Evolutionary conservation across 208 protist genomes (phyloP).

Genomic region (Crithidia expoeki): DNA sequence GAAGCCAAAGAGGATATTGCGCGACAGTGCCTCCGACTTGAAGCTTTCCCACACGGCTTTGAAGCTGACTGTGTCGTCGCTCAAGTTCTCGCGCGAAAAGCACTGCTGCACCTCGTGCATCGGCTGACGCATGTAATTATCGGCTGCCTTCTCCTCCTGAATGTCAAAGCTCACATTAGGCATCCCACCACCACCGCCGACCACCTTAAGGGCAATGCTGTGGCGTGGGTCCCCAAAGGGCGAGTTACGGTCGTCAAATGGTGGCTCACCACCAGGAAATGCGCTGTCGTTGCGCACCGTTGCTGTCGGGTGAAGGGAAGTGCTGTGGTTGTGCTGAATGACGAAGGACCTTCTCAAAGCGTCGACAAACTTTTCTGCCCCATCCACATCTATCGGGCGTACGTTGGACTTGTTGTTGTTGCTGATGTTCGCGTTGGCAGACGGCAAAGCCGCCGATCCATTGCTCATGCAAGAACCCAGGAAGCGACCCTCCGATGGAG

Average conservation of each 20-base stretch:
- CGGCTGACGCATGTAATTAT: constrained; percentile 18
- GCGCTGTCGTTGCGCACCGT: background rate
- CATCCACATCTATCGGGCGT: constrained; percentile 2
- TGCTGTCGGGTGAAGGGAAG: background rate
- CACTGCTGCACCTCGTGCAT: constrained; percentile 28
- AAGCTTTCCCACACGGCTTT: constrained; percentile 38
- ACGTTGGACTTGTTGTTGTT: constrained; percentile 2
- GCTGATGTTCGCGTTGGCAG: no score
- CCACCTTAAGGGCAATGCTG: constrained; percentile 3
- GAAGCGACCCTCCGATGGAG: constrained; percentile 9
- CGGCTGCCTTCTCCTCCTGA: constrained; percentile 16
- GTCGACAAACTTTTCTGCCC: constrained; percentile 27
- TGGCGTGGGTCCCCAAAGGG: background rate
- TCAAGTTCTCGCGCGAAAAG: constrained; percentile 23
- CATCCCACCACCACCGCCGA: background rate
- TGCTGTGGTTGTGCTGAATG: constrained; percentile 9
- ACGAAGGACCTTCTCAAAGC: constrained; percentile 29
- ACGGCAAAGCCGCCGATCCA: background rate
- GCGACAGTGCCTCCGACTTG: constrained; percentile 33
- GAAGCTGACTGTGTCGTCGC: constrained; percentile 46
- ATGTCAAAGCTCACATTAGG: background rate
- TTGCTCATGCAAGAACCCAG: constrained; percentile 1
- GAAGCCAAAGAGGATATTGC: constrained; percentile 44
- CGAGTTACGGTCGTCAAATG: background rate
- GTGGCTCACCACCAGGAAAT: background rate